Conservation (phyloP, 192 early-diverging fungal genomes). For the Hyaloraphidium curvatum region DNA sequence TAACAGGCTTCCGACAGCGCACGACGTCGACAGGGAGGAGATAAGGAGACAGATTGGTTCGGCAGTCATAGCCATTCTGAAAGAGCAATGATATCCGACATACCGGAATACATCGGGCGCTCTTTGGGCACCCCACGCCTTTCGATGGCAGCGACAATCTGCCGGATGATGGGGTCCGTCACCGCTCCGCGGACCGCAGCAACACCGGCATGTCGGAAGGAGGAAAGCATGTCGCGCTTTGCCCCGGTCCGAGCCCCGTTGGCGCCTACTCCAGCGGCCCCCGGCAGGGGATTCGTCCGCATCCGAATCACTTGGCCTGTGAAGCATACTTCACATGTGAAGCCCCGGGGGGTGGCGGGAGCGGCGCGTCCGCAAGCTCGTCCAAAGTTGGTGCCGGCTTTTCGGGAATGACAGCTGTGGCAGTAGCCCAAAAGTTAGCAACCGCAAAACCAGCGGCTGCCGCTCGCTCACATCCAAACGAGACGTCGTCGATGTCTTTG, state of each 20-base stretch:
- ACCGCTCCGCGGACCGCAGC: too few relatives aligned
- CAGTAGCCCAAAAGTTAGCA: too few relatives aligned
- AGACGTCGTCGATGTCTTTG: conserved; percentile 11
- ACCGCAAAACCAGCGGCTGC: too few relatives aligned
- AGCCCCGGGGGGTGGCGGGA: not conserved
- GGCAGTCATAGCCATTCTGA: not conserved
- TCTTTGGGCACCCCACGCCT: not conserved
- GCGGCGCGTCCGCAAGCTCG: not conserved
- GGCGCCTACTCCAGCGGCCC: too few relatives aligned
- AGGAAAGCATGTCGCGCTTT: too few relatives aligned
- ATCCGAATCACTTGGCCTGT: too few relatives aligned
- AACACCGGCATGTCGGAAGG: too few relatives aligned
- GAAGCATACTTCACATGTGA: not conserved
- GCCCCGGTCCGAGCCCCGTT: too few relatives aligned
- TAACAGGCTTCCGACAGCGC: conserved; percentile 17
- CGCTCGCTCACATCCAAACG: not conserved
- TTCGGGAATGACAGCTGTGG: too few relatives aligned
- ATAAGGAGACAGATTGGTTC: conserved; percentile 9
- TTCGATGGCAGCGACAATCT: not conserved
- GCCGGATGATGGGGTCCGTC: not conserved
- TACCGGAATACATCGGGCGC: not conserved
- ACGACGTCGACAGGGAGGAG: conserved; percentile 56
- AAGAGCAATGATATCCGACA: not conserved
- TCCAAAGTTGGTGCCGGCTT: not conserved
- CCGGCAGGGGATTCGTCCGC: too few relatives aligned